Evolutionary conservation across 805 yeast species (phyloP).

Genomic region (Saturnispora kantuleensis): DNA sequence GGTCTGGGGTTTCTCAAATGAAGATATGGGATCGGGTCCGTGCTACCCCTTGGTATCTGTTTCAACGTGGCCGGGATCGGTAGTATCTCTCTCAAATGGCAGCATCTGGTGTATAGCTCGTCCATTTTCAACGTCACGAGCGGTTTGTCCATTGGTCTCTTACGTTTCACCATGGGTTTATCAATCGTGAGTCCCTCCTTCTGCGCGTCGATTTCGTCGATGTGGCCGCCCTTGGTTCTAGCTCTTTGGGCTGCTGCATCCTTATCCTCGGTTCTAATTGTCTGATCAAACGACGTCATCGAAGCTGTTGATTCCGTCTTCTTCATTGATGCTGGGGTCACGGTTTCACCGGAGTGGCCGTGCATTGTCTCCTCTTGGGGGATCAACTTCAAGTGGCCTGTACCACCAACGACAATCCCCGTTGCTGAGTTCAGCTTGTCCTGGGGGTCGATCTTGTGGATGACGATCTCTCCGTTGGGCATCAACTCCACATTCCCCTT

Average conservation of each 20-base stretch:
- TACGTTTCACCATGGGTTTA: constrained; percentile 48
- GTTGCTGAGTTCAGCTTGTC: constrained; percentile 35
- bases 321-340: constrained; percentile 12
- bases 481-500: constrained; percentile 56
- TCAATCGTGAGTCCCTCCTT: constrained; percentile 44
- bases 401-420: constrained; percentile 73
- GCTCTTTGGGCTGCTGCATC: constrained; percentile 24
- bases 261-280: constrained; percentile 24
- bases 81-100: constrained; percentile 82
- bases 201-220: constrained; percentile 16
- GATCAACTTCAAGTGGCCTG: constrained; percentile 50
- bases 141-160: constrained; percentile 28
- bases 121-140: constrained; percentile 42
- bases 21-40: constrained; percentile 61
- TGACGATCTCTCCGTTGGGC: constrained; percentile 26
- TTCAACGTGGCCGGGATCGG: constrained; percentile 86
- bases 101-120: constrained; percentile 79
- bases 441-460: constrained; percentile 26
- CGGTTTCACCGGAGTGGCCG: no score
- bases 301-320: constrained; percentile 14
- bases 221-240: constrained; percentile 11
- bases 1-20: constrained; percentile 83
- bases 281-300: constrained; percentile 17
- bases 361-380: constrained; percentile 6
- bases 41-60: constrained; percentile 69